These are phyloP conservation scores for Trichothecium sympodiale DNA, from an alignment of 2,329 filamentous ascomycete genomes.

Conservation along the genomic window DNA sequence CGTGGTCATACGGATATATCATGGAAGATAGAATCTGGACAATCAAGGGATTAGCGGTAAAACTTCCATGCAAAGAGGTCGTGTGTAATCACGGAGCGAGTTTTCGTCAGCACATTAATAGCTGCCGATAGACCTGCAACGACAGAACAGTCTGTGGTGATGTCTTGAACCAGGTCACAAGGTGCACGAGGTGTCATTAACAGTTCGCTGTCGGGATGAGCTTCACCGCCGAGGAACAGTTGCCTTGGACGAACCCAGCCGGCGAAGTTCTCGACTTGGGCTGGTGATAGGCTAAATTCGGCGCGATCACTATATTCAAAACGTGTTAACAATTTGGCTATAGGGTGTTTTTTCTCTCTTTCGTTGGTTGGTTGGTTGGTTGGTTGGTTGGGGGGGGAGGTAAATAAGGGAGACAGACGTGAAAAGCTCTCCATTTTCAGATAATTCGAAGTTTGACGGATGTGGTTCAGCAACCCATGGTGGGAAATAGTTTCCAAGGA, in stretches of 20 bases:
- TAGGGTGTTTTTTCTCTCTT: no score
- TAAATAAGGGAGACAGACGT: conserved; percentile 37
- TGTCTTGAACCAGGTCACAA: conserved; percentile 85
- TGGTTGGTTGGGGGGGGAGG: no score
- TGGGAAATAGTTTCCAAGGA: conserved; percentile 76
- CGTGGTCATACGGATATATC: conserved; percentile 63
- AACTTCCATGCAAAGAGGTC: neutral
- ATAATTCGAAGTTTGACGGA: conserved; percentile 48
- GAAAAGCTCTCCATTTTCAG: conserved; percentile 42
- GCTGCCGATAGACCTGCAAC: conserved; percentile 88
- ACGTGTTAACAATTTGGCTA: no score
- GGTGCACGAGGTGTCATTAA: conserved; percentile 46
- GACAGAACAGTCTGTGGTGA: conserved; percentile 93
- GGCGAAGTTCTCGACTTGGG: conserved; percentile 65
- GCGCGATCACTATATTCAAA: conserved; percentile 60
- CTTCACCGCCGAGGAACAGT: conserved; percentile 29
- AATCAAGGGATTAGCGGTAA: neutral
- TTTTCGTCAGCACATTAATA: conserved; percentile 56
- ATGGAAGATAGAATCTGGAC: conserved; percentile 56
- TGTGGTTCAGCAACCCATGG: conserved; percentile 64
- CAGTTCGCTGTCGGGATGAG: conserved; percentile 19
- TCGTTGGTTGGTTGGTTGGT: no score
- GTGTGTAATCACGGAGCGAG: conserved; percentile 46
- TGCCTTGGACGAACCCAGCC: conserved; percentile 74
- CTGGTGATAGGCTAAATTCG: conserved; percentile 59